phyloP scores from a whole-genome alignment of 1,284 basidiomycete genomes.

The Pascua sp. region DNA sequence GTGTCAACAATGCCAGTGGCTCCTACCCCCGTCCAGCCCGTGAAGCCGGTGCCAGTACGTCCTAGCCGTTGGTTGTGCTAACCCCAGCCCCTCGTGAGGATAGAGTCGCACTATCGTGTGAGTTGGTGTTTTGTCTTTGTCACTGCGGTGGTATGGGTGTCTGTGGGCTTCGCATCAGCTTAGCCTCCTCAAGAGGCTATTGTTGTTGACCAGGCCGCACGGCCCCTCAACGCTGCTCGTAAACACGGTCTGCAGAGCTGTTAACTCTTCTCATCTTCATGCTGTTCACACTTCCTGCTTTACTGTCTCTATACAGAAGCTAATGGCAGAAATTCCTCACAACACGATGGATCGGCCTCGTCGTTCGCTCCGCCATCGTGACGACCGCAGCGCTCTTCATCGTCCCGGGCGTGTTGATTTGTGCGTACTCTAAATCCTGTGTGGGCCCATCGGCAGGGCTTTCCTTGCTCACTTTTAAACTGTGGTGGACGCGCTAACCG shows the following conservation, averaged over 20 bases:
- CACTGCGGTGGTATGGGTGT: too few species aligned
- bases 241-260: background rate
- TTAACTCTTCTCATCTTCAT: too few species aligned
- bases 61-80: background rate
- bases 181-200: too few species aligned
- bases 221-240: too few species aligned
- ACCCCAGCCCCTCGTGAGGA: conserved; percentile 19
- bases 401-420: conserved; percentile 13
- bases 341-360: conserved; percentile 26
- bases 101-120: conserved; percentile 39
- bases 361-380: conserved; percentile 13
- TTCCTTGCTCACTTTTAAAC: too few species aligned
- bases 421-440: conserved; percentile 1
- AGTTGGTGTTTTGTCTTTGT: background rate
- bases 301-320: background rate
- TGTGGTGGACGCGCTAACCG: conserved; percentile 1
- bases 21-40: background rate
- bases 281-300: too few species aligned
- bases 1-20: too few species aligned
- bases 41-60: background rate
- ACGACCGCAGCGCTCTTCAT: conserved; percentile 15
- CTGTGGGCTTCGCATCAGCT: too few species aligned
- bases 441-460: too few species aligned
- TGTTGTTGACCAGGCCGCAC: too few species aligned
- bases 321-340: conserved; percentile 30